Conservation (phyloP, 768 basidiomycete species). For the Tylopilus felleus region DNA sequence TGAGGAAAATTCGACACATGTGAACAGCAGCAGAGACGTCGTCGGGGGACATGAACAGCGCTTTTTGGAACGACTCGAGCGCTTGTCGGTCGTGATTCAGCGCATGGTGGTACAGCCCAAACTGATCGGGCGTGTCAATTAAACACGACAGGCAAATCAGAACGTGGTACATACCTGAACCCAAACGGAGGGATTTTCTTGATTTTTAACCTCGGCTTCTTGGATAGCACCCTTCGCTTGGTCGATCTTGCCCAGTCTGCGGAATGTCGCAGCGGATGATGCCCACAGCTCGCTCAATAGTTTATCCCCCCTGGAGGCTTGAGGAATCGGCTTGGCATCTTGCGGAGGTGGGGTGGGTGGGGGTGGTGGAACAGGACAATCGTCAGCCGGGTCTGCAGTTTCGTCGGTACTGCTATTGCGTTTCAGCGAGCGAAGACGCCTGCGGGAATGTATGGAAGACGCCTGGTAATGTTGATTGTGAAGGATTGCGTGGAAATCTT, state of each 20-base stretch:
- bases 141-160: neutral
- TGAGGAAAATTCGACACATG: conserved; percentile 73
- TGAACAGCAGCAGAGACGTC: conserved; percentile 77
- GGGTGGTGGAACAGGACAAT: conserved; percentile 35
- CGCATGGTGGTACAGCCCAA: conserved; percentile 71
- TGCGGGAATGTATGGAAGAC: conserved; percentile 82
- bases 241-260: conserved; percentile 84
- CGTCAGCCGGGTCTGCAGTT: conserved; percentile 32
- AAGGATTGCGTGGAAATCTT: conserved; percentile 70
- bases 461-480: conserved; percentile 63
- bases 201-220: conserved; percentile 89
- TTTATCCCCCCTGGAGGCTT: conserved; percentile 54
- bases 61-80: conserved; percentile 77
- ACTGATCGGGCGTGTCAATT: conserved; percentile 37
- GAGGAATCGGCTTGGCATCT: conserved; percentile 32
- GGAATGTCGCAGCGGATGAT: conserved; percentile 91
- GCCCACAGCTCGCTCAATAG: conserved; percentile 88
- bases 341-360: conserved; percentile 34
- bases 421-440: conserved; percentile 51
- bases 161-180: conserved; percentile 66
- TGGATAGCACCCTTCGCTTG: conserved; percentile 89
- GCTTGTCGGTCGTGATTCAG: conserved; percentile 59
- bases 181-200: conserved; percentile 88
- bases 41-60: conserved; percentile 80
- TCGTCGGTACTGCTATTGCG: conserved; percentile 32